phyloP scores from a whole-genome alignment of 345 rosid genomes.

The Euphorbia lathyris region DNA sequence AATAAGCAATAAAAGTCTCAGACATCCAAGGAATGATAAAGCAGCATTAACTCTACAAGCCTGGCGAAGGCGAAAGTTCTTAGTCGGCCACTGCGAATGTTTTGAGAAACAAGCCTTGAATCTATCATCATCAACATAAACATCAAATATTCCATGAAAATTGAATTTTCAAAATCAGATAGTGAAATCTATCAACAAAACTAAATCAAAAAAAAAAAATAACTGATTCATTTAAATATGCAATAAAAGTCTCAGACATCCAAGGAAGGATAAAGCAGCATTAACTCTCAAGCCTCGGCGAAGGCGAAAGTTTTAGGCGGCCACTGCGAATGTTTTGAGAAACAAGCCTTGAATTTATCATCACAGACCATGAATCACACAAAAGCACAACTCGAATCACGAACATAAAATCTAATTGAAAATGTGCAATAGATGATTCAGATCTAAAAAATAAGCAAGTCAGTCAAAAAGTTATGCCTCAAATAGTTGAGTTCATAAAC shows the following conservation, averaged over 20 bases:
- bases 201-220: too few relatives aligned
- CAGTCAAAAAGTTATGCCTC: slow-evolving; percentile 22
- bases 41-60: slow-evolving; percentile 62
- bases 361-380: slow-evolving; percentile 6
- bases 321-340: slow-evolving; percentile 64
- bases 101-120: slow-evolving; percentile 51
- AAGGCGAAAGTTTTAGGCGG: slow-evolving; percentile 52
- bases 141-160: too few relatives aligned
- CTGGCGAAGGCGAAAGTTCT: slow-evolving; percentile 47
- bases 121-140: slow-evolving; percentile 26
- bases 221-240: too few relatives aligned
- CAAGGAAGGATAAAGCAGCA: slow-evolving; percentile 65
- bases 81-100: slow-evolving; percentile 59
- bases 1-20: slow-evolving; percentile 14
- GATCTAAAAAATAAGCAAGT: slow-evolving; percentile 5
- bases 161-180: too few relatives aligned
- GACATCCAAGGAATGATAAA: slow-evolving; percentile 66
- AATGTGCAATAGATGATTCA: background rate
- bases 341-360: slow-evolving; percentile 38
- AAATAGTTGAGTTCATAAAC: slow-evolving; percentile 11
- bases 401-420: too few relatives aligned
- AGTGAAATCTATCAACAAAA: too few relatives aligned
- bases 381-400: too few relatives aligned
- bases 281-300: slow-evolving; percentile 53
- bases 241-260: slow-evolving; percentile 36